A percentile compares a stretch with the other conserved stretches of the same genome.
phyloP scores from a whole-genome alignment of 495 filamentous ascomycete genomes.

The Elasticomyces elasticus region DNA sequence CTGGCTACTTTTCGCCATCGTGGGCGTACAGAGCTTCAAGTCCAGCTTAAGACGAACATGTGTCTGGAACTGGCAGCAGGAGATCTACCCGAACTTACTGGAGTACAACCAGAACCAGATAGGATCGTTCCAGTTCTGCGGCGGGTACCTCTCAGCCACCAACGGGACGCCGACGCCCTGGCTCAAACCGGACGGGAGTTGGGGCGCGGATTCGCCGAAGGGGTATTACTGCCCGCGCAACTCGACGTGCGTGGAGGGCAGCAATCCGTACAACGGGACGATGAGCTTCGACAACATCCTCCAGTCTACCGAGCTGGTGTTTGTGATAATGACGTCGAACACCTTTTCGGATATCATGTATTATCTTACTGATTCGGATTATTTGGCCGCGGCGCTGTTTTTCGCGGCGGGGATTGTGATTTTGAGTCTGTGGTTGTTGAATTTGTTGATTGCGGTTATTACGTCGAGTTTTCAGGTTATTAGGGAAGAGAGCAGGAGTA shows the following conservation, averaged over 20 bases:
- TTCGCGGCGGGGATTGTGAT: constrained; percentile 83
- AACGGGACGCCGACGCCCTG: constrained; percentile 55
- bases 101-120: constrained; percentile 38
- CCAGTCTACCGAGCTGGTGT: constrained; percentile 87
- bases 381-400: constrained; percentile 63
- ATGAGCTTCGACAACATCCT: constrained; percentile 92
- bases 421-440: constrained; percentile 92
- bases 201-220: constrained; percentile 49
- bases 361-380: constrained; percentile 82
- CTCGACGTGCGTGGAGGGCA: constrained; percentile 69
- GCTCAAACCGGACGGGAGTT: constrained; percentile 42
- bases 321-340: constrained; percentile 96
- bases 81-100: constrained; percentile 39
- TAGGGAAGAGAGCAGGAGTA: constrained; percentile 86
- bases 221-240: constrained; percentile 82
- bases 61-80: constrained; percentile 49
- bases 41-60: constrained; percentile 81
- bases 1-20: constrained; percentile 95
- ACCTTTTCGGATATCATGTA: constrained; percentile 94
- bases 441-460: constrained; percentile 94
- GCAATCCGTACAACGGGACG: constrained; percentile 75
- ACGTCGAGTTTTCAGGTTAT: constrained; percentile 98
- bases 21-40: constrained; percentile 97
- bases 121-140: constrained; percentile 66
- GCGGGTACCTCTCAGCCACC: constrained; percentile 63